A percentile compares a stretch with the other conserved stretches of the same genome.
Conservation (phyloP, 257 asterid species). For the Sherardia arvensis region DNA sequence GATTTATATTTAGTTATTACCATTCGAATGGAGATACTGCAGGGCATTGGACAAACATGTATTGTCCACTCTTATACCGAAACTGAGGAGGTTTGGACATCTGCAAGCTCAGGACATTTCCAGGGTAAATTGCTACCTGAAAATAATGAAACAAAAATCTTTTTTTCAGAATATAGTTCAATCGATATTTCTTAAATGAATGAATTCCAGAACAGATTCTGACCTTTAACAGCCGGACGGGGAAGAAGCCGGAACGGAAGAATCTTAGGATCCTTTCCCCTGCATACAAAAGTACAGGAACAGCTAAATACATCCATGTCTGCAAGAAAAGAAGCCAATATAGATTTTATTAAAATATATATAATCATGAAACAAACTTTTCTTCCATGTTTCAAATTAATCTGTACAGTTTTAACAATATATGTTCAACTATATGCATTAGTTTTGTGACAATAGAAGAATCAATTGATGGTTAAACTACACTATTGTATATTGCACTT, state of each 20-base stretch:
- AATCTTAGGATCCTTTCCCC: conserved; percentile 45
- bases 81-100: conserved; percentile 89
- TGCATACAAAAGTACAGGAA: conserved; percentile 54
- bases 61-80: conserved; percentile 76
- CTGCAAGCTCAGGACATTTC: conserved; percentile 71
- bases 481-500: no score
- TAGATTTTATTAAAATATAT: no score
- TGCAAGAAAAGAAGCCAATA: conserved; percentile 8
- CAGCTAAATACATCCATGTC: conserved; percentile 84
- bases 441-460: no score
- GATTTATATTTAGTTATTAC: conserved; percentile 22
- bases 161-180: no score
- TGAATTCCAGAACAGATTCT: neutral
- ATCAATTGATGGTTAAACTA: no score
- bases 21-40: conserved; percentile 92
- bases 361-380: no score
- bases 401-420: no score
- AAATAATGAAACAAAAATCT: no score
- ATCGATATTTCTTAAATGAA: no score
- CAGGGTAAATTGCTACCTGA: conserved; percentile 79
- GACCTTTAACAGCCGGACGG: neutral
- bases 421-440: no score
- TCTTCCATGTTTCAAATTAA: neutral
- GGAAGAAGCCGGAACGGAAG: neutral
- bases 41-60: conserved; percentile 80